A percentile compares a stretch with the other conserved stretches of the same genome.
Conservation (phyloP, 2,329 filamentous ascomycete species). For the Cercospora sp. region DNA sequence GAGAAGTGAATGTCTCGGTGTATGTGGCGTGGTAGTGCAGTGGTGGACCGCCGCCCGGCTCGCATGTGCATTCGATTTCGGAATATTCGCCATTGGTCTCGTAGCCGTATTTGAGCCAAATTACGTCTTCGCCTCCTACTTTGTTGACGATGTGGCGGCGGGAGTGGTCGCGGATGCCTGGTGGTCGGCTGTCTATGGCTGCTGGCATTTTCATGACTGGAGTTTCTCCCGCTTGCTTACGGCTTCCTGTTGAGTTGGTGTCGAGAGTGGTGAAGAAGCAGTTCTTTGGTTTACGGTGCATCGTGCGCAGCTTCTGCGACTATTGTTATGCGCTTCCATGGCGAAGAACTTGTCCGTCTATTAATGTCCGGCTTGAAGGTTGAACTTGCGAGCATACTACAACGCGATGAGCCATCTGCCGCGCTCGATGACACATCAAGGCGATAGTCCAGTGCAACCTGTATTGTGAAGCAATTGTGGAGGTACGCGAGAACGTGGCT, state of each 20-base stretch:
- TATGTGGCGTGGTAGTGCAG: background rate
- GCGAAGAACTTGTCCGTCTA: background rate
- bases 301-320: background rate
- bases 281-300: background rate
- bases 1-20: background rate
- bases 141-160: background rate
- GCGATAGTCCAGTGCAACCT: background rate
- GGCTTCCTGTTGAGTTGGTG: background rate
- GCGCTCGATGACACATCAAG: background rate
- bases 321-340: background rate
- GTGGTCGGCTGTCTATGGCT: background rate
- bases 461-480: background rate
- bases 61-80: background rate
- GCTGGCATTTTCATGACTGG: background rate
- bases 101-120: background rate
- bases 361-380: background rate
- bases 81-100: background rate
- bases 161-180: background rate
- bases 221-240: background rate
- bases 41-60: background rate
- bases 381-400: background rate
- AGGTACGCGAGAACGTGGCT: background rate
- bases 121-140: background rate
- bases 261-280: background rate
- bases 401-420: background rate